Base-by-base conservation (phyloP, 768 basidiomycete genomes). In the Suillus spraguei region DNA sequence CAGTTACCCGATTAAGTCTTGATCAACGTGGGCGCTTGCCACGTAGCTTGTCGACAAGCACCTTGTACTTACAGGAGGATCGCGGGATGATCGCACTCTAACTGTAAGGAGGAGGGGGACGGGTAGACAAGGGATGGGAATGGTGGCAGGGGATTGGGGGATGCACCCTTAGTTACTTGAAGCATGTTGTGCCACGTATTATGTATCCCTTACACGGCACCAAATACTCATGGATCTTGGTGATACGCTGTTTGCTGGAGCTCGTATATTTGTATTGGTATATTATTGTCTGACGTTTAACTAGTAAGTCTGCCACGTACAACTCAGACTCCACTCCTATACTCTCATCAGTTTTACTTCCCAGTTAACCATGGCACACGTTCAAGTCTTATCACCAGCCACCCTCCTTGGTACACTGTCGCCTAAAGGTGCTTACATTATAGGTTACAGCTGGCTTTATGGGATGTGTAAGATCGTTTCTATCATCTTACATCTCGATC, bases 21-120 rank as follows among this genome's bases (percentile, higher is more conserved):
- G 39, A 58, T 41, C 55, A 38, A 81, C 32, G n/a, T n/a, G 36
- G 55, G 55, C 16, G 22, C 28, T 41, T 41, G 56, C 2, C 24
- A 44, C 33, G 11, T 61, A 84, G 92, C 82, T 94, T 62, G 91
- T 94, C 36, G 92, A 94, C 72, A 94, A 91, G 66, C 91, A 94
- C 69, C 67, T 83, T 44, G 73, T 91, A 24, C 70, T 92, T 36
- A 79, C 85, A 44, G 85, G 87, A 24, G 74, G 80, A 61, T 77
- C 80, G 11, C 83, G 85, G 46, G 87, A 90, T 42, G 82, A 87
- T 60, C 74, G 77, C 24, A 63, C 76, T 42, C 76, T 80, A 66
- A 77, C 76, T 20, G 78, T 78, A 42, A 76, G 88, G 69, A 83
- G 87, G 70, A 76, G 86, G 52, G 52, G 52, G 66, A 77, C 78